A percentile compares a stretch with the other conserved stretches of the same genome.
These are phyloP conservation scores for Cyberlindnera euphorbiiphila DNA, from an alignment of 805 yeast species.

Conservation along the genomic window DNA sequence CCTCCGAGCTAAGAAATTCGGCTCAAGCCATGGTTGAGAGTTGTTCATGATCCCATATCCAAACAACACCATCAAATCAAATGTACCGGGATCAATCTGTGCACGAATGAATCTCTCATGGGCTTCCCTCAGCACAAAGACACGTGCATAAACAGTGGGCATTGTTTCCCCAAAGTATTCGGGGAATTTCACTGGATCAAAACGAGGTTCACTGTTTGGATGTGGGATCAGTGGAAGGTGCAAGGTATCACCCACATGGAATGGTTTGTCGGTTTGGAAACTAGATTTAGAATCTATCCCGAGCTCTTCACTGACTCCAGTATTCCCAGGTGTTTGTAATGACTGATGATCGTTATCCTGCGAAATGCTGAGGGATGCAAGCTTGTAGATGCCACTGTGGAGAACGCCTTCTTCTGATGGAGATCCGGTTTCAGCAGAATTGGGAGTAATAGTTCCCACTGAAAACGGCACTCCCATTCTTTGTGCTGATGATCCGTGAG, in stretches of 20 bases:
- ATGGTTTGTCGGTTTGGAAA: too few relatives aligned
- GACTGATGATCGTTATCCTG: too few relatives aligned
- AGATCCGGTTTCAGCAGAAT: too few relatives aligned
- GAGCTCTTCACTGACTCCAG: too few relatives aligned
- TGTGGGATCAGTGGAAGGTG: conserved; percentile 14
- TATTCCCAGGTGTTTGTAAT: too few relatives aligned
- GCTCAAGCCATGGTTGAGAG: conserved; percentile 4
- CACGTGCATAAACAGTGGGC: conserved; percentile 15
- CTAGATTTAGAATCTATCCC: too few relatives aligned
- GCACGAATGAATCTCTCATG: conserved; percentile 5
- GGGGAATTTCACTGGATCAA: conserved; percentile 7
- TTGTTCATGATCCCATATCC: conserved; percentile 18
- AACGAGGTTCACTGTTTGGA: conserved; percentile 10
- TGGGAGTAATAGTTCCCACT: too few relatives aligned
- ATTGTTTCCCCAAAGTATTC: conserved; percentile 21
- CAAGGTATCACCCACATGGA: background rate
- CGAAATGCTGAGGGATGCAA: too few relatives aligned
- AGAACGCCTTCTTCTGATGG: too few relatives aligned
- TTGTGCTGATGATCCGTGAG: too few relatives aligned
- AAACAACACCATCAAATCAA: conserved; percentile 13
- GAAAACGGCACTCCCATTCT: too few relatives aligned
- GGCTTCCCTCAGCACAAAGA: conserved; percentile 11
- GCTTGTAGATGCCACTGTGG: too few relatives aligned
- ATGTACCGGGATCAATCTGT: background rate
- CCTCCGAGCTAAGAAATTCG: conserved; percentile 14